Evolutionary conservation across 352 stramenopile species (phyloP).

Genomic region (Peronospora destructor): DNA sequence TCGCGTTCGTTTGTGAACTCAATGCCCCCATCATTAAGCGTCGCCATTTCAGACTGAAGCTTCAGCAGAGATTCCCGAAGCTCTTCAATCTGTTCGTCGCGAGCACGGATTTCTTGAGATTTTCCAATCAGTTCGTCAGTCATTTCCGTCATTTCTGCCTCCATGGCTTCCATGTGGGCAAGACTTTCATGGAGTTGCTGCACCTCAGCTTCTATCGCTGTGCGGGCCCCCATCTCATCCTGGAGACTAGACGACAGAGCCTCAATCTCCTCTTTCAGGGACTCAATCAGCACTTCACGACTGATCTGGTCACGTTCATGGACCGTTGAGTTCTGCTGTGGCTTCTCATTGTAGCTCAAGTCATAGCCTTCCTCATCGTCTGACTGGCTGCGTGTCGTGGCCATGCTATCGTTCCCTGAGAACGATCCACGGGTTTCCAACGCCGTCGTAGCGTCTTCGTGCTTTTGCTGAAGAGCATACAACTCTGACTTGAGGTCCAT

Average conservation of each 20-base stretch:
- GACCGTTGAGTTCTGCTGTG: slow-evolving; percentile 40
- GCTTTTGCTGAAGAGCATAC: slow-evolving; percentile 63
- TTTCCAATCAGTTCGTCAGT: slow-evolving; percentile 73
- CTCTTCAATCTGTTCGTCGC: slow-evolving; percentile 55
- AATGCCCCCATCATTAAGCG: slow-evolving; percentile 40
- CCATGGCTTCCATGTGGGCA: slow-evolving; percentile 64
- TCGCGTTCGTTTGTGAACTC: slow-evolving; percentile 39
- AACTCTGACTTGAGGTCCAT: slow-evolving; percentile 84
- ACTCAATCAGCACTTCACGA: slow-evolving; percentile 63
- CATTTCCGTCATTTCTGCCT: slow-evolving; percentile 70
- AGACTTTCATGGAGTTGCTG: slow-evolving; percentile 52
- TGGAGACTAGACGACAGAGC: slow-evolving; percentile 50
- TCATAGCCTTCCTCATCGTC: slow-evolving; percentile 34
- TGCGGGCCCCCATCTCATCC: slow-evolving; percentile 57
- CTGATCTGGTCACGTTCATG: slow-evolving; percentile 55
- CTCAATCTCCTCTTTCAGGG: slow-evolving; percentile 58
- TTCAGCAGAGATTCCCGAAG: slow-evolving; percentile 38
- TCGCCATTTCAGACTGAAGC: slow-evolving; percentile 44
- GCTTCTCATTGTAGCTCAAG: slow-evolving; percentile 31
- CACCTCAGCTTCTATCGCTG: slow-evolving; percentile 47
- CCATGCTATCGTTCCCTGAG: slow-evolving; percentile 30
- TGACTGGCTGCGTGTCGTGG: slow-evolving; percentile 28
- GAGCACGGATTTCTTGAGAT: slow-evolving; percentile 55
- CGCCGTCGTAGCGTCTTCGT: slow-evolving; percentile 24
- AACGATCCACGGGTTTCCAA: slow-evolving; percentile 17